A percentile compares a stretch with the other conserved stretches of the same genome.
phyloP scores from a whole-genome alignment of 2,329 filamentous ascomycete species.

The Coniochaeta ligniaria region DNA sequence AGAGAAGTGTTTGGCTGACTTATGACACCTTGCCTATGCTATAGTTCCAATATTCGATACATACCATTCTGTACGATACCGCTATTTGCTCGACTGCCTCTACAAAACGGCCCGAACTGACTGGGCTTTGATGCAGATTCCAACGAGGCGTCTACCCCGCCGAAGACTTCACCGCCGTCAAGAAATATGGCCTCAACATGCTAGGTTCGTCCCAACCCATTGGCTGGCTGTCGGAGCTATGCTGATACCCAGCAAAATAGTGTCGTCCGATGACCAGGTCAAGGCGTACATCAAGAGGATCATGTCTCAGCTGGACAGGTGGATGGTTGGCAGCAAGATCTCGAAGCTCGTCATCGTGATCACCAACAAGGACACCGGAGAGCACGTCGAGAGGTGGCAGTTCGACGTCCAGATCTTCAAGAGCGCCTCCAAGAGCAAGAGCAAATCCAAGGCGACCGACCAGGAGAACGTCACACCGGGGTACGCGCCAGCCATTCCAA shows the following conservation, averaged over 20 bases:
- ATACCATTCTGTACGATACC: slow-evolving; percentile 74
- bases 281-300: slow-evolving; percentile 99
- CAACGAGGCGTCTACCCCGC: slow-evolving; percentile 83
- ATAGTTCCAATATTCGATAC: slow-evolving; percentile 95
- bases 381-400: slow-evolving; percentile 95
- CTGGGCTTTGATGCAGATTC: slow-evolving; percentile 48
- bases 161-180: slow-evolving; percentile 94
- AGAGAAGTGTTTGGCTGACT: not conserved
- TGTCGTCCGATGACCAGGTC: slow-evolving; percentile 94
- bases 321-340: slow-evolving; percentile 97
- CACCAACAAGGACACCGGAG: slow-evolving; percentile 92
- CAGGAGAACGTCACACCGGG: slow-evolving; percentile 62
- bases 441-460: slow-evolving; percentile 43
- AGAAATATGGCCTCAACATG: slow-evolving; percentile 99
- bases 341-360: slow-evolving; percentile 95
- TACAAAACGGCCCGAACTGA: slow-evolving; percentile 11
- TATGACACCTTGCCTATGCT: not conserved
- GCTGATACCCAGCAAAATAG: slow-evolving; percentile 30
- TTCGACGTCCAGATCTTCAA: slow-evolving; percentile 71
- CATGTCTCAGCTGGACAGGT: slow-evolving; percentile 94
- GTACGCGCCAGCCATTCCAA: slow-evolving; percentile 27
- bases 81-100: not conserved
- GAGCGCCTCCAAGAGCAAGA: slow-evolving; percentile 41
- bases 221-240: slow-evolving; percentile 8
- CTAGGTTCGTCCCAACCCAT: slow-evolving; percentile 48